These are phyloP conservation scores for Nephelium lappaceum DNA, from an alignment of 345 rosid species.

Conservation along the genomic window DNA sequence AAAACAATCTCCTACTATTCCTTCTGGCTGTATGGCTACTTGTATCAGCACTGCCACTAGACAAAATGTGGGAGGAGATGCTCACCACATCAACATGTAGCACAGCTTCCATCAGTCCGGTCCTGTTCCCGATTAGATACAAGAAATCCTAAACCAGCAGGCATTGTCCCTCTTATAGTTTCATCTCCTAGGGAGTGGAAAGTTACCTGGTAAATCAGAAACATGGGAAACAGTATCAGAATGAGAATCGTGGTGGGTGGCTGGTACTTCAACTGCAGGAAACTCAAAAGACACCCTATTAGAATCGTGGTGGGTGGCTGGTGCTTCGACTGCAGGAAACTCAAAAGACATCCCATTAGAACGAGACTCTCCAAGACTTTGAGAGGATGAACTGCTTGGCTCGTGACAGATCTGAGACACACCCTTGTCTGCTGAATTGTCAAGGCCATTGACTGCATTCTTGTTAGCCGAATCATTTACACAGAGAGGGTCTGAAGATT, in stretches of 20 bases:
- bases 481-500: conserved; percentile 50
- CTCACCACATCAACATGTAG: conserved; percentile 60
- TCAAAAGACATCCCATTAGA: conserved; percentile 26
- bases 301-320: conserved; percentile 14
- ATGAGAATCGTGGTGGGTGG: conserved; percentile 16
- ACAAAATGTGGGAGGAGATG: conserved; percentile 50
- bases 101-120: conserved; percentile 41
- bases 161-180: conserved; percentile 34
- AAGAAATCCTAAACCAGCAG: conserved; percentile 55
- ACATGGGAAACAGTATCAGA: conserved; percentile 34
- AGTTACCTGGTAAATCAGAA: conserved; percentile 29
- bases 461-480: conserved; percentile 47
- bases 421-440: conserved; percentile 40
- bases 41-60: conserved; percentile 42
- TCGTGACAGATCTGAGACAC: conserved; percentile 37
- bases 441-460: conserved; percentile 49
- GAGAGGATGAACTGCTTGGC: conserved; percentile 39
- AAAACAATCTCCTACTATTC: conserved; percentile 52
- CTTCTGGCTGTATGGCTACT: conserved; percentile 48
- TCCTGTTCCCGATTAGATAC: conserved; percentile 47
- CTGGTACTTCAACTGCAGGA: conserved; percentile 34
- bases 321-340: conserved; percentile 38
- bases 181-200: conserved; percentile 34
- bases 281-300: conserved; percentile 29
- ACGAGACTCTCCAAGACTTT: conserved; percentile 33